These are phyloP conservation scores for Cucurbitaria berberidis DNA, from an alignment of 2,329 filamentous ascomycete species.

Conservation along the genomic window DNA sequence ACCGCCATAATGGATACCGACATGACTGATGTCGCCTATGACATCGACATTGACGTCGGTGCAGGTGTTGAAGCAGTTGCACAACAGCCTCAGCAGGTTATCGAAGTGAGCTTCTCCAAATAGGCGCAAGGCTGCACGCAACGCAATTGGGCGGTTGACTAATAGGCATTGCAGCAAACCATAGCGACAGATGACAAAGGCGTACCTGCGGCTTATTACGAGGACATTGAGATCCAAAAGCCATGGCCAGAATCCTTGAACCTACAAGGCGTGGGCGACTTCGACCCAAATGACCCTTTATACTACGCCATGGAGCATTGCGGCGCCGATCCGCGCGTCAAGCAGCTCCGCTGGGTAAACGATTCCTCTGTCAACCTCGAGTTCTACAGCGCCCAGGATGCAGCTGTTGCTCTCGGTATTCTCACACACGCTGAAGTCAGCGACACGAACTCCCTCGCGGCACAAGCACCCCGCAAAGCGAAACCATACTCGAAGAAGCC, in stretches of 20 bases:
- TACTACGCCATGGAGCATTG: constrained; percentile 75
- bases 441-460: constrained; percentile 52
- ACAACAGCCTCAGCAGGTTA: constrained; percentile 32
- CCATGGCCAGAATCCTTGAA: constrained; percentile 72
- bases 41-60: constrained; percentile 46
- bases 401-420: constrained; percentile 59
- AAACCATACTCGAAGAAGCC: constrained; percentile 72
- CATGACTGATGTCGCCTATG: constrained; percentile 45
- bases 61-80: constrained; percentile 24
- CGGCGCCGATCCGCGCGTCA: constrained; percentile 59
- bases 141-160: constrained; percentile 6
- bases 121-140: constrained; percentile 3
- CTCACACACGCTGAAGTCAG: constrained; percentile 59
- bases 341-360: constrained; percentile 86
- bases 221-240: constrained; percentile 36
- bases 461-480: constrained; percentile 68
- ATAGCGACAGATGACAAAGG: constrained; percentile 15
- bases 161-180: constrained; percentile 10
- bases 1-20: constrained; percentile 36
- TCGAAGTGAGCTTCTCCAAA: constrained; percentile 12
- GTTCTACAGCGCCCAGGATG: constrained; percentile 66
- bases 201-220: constrained; percentile 44
- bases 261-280: constrained; percentile 78
- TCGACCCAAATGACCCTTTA: constrained; percentile 81
- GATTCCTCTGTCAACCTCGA: constrained; percentile 88